Evolutionary conservation across 202 grass and related monocot genomes (phyloP).

Genomic region (Cymbopogon flexuosus): DNA sequence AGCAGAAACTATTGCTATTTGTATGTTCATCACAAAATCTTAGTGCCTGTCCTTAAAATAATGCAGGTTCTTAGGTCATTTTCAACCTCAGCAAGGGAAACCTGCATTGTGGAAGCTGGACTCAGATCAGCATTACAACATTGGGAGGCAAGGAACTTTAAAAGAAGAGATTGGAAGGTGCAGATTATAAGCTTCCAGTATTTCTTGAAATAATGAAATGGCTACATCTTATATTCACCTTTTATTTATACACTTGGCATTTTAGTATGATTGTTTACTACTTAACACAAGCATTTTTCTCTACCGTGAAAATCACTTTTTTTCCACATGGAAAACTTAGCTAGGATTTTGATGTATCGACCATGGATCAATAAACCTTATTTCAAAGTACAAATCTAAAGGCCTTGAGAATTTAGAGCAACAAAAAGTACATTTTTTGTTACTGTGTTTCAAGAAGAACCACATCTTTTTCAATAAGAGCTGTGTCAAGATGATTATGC

Average conservation of each 20-base stretch:
- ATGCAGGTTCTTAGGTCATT: slow-evolving; percentile 86
- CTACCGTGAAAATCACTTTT: background rate
- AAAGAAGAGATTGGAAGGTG: slow-evolving; percentile 61
- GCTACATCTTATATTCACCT: background rate
- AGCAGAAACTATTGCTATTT: slow-evolving; percentile 7
- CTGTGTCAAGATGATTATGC: background rate
- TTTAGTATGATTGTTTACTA: background rate
- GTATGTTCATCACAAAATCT: background rate
- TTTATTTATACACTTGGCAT: slow-evolving; percentile 10
- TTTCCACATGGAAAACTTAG: background rate
- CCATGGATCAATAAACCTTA: background rate
- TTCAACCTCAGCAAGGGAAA: slow-evolving; percentile 87
- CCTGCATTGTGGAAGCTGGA: slow-evolving; percentile 87
- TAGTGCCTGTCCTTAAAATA: slow-evolving; percentile 26
- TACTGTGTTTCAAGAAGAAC: background rate
- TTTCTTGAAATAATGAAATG: slow-evolving; percentile 16
- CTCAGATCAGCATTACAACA: slow-evolving; percentile 92
- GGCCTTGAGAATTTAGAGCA: background rate
- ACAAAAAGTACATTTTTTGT: background rate
- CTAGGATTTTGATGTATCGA: background rate
- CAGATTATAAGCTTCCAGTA: slow-evolving; percentile 8
- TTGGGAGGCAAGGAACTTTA: slow-evolving; percentile 67
- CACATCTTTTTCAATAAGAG: background rate
- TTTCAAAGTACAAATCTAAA: background rate
- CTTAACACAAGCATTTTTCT: background rate